phyloP scores from a whole-genome alignment of 257 asterid genomes.

The Asclepias syriaca region DNA sequence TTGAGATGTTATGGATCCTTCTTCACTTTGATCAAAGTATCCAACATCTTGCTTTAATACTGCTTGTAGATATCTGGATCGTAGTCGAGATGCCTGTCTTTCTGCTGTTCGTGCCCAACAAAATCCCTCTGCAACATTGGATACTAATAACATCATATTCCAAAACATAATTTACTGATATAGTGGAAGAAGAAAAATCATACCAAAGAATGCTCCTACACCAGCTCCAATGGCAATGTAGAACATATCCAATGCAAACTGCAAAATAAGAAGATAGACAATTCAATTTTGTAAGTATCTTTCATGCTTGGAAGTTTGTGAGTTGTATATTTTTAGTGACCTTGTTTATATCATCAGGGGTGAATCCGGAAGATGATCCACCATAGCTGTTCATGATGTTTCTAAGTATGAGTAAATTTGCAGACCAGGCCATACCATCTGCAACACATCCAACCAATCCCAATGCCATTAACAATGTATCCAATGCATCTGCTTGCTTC shows the following conservation, averaged over 20 bases:
- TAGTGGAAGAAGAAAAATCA: not conserved
- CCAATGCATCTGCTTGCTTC: constrained; percentile 12
- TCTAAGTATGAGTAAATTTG: constrained; percentile 6
- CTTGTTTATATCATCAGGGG: constrained; percentile 8
- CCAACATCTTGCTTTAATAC: constrained; percentile 20
- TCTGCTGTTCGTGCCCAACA: constrained; percentile 24
- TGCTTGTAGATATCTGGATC: constrained; percentile 15
- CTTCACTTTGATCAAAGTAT: constrained; percentile 7
- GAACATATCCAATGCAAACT: constrained; percentile 15
- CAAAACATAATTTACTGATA: not conserved
- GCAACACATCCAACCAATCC: constrained; percentile 13
- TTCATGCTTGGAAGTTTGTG: no score
- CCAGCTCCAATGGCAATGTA: constrained; percentile 14
- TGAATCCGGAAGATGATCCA: constrained; percentile 6
- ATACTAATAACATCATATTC: not conserved
- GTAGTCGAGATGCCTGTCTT: constrained; percentile 17
- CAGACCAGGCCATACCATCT: constrained; percentile 5
- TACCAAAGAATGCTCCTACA: constrained; percentile 20
- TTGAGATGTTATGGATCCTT: constrained; percentile 19
- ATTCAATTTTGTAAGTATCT: no score
- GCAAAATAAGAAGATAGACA: constrained; percentile 2
- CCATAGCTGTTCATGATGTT: constrained; percentile 17
- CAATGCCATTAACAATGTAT: constrained; percentile 11
- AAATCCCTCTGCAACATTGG: constrained; percentile 13
- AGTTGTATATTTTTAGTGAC: no score